These are phyloP conservation scores for Nicotiana noctiflora DNA, from an alignment of 257 asterid genomes.

Conservation along the genomic window DNA sequence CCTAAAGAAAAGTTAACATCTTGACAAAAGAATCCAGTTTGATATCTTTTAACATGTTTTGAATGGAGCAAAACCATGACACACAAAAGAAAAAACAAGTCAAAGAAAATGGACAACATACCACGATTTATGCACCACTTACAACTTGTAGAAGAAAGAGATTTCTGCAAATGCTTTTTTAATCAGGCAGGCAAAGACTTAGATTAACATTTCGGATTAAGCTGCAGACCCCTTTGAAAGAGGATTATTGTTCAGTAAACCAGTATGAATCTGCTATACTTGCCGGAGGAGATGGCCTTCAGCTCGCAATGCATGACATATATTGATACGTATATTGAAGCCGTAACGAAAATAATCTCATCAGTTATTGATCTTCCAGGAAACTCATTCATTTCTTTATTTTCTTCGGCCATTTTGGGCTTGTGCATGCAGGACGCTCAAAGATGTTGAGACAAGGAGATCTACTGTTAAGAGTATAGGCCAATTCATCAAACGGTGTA, in stretches of 20 bases:
- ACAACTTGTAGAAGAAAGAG: neutral
- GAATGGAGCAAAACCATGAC: neutral
- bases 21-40: neutral
- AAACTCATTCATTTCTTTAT: neutral
- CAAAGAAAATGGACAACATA: neutral
- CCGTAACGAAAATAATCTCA: neutral
- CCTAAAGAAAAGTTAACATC: neutral
- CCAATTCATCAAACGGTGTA: neutral
- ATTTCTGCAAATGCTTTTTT: neutral
- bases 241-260: neutral
- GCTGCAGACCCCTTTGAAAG: neutral
- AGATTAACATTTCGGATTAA: neutral
- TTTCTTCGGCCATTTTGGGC: neutral
- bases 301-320: neutral
- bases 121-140: neutral
- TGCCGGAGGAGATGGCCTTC: neutral
- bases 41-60: neutral
- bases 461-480: neutral
- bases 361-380: neutral
- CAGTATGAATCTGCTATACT: neutral
- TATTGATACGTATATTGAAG: neutral
- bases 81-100: neutral
- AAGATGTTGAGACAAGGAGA: neutral
- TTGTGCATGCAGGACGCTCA: neutral
- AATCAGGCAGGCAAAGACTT: neutral